Evolutionary conservation across 768 basidiomycete genomes (phyloP).

Genomic region (Boletellus emodensis): DNA sequence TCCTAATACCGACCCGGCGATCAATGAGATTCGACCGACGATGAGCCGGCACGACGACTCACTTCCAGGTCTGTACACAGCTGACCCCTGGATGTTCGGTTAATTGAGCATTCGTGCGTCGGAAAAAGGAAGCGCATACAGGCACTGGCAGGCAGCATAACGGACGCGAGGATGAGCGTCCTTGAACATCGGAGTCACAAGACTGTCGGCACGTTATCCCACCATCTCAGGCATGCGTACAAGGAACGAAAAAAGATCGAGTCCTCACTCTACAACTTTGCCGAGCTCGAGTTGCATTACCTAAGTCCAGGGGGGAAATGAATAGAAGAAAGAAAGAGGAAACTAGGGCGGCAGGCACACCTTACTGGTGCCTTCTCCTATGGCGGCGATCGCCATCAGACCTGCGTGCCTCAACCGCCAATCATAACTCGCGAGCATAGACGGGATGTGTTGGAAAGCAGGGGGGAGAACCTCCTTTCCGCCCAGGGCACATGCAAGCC

Average conservation of each 20-base stretch:
- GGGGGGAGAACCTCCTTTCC: conserved; percentile 72
- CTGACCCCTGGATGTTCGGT: conserved; percentile 56
- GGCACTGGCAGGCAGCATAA: conserved; percentile 82
- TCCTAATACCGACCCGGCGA: conserved; percentile 41
- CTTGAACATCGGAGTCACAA: conserved; percentile 72
- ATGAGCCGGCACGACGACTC: conserved; percentile 11
- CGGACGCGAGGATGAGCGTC: conserved; percentile 75
- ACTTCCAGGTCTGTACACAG: conserved; percentile 88
- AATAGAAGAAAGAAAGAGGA: not conserved
- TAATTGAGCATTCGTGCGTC: not conserved
- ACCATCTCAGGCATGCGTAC: not conserved
- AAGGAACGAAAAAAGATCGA: not conserved
- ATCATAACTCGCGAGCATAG: conserved; percentile 76
- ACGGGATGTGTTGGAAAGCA: conserved; percentile 79
- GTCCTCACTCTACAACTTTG: conserved; percentile 71
- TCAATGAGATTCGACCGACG: not conserved
- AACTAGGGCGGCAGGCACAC: conserved; percentile 27
- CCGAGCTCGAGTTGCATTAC: conserved; percentile 79
- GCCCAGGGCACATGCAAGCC: conserved; percentile 76
- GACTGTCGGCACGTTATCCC: conserved; percentile 33
- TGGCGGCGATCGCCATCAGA: conserved; percentile 80
- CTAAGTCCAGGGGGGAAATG: conserved; percentile 26
- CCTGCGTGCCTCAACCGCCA: conserved; percentile 86
- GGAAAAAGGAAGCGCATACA: conserved; percentile 41
- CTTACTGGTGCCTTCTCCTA: conserved; percentile 80